Percentiles rank a stretch among this genome's conserved stretches.
These are phyloP conservation scores for Penicillium polonicum DNA, from an alignment of 2,329 filamentous ascomycete species.

Conservation along the genomic window DNA sequence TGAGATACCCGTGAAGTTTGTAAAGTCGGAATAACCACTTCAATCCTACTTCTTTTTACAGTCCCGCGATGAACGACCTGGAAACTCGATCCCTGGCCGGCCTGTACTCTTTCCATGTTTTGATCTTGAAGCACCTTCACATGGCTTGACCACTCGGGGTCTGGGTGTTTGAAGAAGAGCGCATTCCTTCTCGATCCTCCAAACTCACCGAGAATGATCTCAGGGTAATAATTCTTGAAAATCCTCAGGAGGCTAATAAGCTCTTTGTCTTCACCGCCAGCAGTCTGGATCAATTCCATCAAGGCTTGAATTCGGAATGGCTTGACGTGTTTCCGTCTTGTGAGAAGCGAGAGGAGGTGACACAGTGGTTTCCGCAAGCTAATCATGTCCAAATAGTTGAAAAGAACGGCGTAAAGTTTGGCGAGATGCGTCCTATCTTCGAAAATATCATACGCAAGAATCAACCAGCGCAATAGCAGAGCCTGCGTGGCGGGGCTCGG, in stretches of 20 bases:
- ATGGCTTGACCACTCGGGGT: constrained; percentile 69
- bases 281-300: constrained; percentile 50
- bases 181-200: constrained; percentile 44
- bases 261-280: constrained; percentile 67
- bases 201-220: constrained; percentile 75
- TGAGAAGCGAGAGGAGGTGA: constrained; percentile 75
- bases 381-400: constrained; percentile 78
- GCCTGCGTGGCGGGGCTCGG: constrained; percentile 69
- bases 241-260: constrained; percentile 72
- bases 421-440: constrained; percentile 63
- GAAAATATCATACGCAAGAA: constrained; percentile 71
- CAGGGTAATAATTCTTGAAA: constrained; percentile 90
- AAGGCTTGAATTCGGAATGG: constrained; percentile 79
- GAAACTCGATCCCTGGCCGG: constrained; percentile 56
- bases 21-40: constrained; percentile 62
- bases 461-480: constrained; percentile 72
- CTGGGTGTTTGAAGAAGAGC: constrained; percentile 61
- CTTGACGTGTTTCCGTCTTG: constrained; percentile 76
- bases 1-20: constrained; percentile 73
- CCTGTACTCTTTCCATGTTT: constrained; percentile 44
- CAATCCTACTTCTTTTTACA: constrained; percentile 51
- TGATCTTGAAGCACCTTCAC: constrained; percentile 67
- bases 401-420: constrained; percentile 71
- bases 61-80: constrained; percentile 59
- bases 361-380: constrained; percentile 69